phyloP scores from a whole-genome alignment of 805 yeast species.

The Allodekkera sacchari region DNA sequence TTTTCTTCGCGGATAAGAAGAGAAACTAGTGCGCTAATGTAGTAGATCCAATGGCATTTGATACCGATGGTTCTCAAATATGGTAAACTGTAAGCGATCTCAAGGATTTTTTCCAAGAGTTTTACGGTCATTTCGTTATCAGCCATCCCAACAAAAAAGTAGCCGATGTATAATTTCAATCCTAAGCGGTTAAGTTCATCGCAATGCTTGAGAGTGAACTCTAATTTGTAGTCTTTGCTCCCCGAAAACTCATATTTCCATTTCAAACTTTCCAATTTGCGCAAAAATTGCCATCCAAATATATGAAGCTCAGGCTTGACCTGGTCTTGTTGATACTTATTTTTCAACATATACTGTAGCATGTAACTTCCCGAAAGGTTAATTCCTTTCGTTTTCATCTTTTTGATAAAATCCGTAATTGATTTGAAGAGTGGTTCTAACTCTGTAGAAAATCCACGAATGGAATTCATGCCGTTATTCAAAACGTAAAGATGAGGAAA shows the following conservation, averaged over 20 bases:
- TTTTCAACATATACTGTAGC: slow-evolving; percentile 5
- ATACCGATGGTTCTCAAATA: slow-evolving; percentile 6
- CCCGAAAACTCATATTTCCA: slow-evolving; percentile 2
- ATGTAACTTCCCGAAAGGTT: slow-evolving; percentile 7
- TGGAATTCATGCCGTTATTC: slow-evolving; percentile 3
- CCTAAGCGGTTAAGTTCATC: slow-evolving; percentile 5
- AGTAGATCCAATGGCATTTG: slow-evolving; percentile 6
- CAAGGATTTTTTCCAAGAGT: slow-evolving; percentile 5
- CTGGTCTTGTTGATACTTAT: background rate
- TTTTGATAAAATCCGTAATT: slow-evolving; percentile 1
- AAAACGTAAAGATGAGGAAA: too few relatives aligned
- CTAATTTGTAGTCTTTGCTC: slow-evolving; percentile 5
- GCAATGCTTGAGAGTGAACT: slow-evolving; percentile 7
- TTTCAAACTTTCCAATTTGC: background rate
- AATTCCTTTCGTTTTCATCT: background rate
- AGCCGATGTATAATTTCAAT: slow-evolving; percentile 3
- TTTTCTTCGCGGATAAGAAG: slow-evolving; percentile 4
- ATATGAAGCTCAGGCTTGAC: background rate
- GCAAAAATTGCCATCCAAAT: slow-evolving; percentile 2
- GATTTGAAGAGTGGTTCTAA: background rate
- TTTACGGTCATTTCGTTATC: background rate
- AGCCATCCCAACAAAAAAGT: slow-evolving; percentile 4
- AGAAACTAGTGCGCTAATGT: slow-evolving; percentile 3
- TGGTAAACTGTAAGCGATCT: slow-evolving; percentile 7
- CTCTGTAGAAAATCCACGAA: slow-evolving; percentile 6